Conservation (phyloP, 129 eudicot species). For the Escallonia herrerae region DNA sequence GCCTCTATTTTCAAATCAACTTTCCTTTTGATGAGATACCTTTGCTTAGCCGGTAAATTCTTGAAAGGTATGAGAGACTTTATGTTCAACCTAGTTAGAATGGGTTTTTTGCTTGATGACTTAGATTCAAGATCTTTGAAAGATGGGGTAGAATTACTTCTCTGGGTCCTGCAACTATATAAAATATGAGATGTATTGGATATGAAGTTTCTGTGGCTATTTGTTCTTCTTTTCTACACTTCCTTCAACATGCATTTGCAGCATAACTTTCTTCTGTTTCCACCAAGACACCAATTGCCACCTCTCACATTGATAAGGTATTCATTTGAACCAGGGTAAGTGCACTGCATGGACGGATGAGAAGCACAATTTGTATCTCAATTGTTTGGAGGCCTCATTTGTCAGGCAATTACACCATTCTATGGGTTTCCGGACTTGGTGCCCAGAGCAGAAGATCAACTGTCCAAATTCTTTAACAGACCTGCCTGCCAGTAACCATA, state of each 20-base stretch:
- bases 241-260: not conserved
- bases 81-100: no score
- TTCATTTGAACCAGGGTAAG: constrained; percentile 12
- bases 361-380: constrained; percentile 34
- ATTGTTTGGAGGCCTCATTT: constrained; percentile 40
- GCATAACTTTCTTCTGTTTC: not conserved
- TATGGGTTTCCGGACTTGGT: constrained; percentile 7
- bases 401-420: constrained; percentile 33
- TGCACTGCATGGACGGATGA: constrained; percentile 30
- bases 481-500: not conserved
- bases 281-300: not conserved
- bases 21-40: no score
- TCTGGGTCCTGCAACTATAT: not conserved
- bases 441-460: constrained; percentile 1
- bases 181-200: not conserved
- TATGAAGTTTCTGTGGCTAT: not conserved
- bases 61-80: no score
- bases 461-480: not conserved
- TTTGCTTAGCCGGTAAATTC: no score
- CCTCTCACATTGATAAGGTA: not conserved
- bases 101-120: no score
- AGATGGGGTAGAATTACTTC: no score
- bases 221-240: no score
- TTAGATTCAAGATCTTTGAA: no score
- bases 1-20: no score